Evolutionary conservation across 805 yeast genomes (phyloP), one percentile per base, ranked within the genome.

Genomic region (Saitoella complicata): DNA sequence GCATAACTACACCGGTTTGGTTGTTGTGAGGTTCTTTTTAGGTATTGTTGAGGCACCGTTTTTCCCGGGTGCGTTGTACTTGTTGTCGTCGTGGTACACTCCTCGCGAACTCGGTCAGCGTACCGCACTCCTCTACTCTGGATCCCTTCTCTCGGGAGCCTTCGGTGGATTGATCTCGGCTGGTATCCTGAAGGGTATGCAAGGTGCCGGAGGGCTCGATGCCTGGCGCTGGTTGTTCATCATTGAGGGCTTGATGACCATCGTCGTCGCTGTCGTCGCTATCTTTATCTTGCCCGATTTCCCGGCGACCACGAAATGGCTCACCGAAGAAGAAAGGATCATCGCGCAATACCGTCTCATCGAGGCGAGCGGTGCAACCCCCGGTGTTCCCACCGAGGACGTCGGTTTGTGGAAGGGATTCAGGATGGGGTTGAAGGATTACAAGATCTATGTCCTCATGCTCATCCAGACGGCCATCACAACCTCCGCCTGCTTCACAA

Each of bases 151-250:
- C 49, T 70, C 74, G 2, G 73, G 73, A 45, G 74, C 71, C 30
- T 71, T 72, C 37, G 63, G 68, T 21, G 73, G 73, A 37, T 66
- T 71, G n/a, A 60, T 71, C 50, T 73, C 72, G 1, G 69, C 65
- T 42, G 67, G 63, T 43, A 21, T 21, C 21, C 67, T 71, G 41
- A 49, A 52, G 9, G 56, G 64, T 46, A 67, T 70, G 49, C 63
- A 66, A 41, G 55, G 55, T 9, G 46, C 42, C 4, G 62, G 62
- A 43, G 72, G 72, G 7, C 49, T 67, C 37, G 51, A 53, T 6
- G 61, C 71, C 8, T 72, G 76, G 76, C 62, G 67, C 53, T 71
- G 75, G 72, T 59, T 71, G 38, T 72, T 70, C 49, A 63, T 72
- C 44, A 62, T 71, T 49, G 74, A 71, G 49, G 75, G 74, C 37